Conservation (phyloP, 768 basidiomycete genomes). For the Lactifluus volemus region DNA sequence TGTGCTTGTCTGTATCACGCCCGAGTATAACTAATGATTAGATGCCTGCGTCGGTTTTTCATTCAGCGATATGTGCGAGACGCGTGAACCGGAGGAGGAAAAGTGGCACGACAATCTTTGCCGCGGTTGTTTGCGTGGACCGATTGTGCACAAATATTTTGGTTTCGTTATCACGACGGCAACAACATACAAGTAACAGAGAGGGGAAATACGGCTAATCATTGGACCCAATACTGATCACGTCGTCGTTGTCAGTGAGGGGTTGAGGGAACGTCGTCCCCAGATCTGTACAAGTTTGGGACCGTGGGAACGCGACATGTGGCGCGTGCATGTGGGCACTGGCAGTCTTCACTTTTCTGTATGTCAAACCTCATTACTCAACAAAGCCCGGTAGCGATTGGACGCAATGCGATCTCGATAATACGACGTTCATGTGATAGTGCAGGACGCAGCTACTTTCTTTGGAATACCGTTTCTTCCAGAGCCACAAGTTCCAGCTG, state of each 20-base stretch:
- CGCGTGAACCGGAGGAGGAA: background rate
- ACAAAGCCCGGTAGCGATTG: too few relatives aligned
- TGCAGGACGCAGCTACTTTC: too few relatives aligned
- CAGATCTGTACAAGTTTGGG: too few relatives aligned
- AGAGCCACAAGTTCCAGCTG: too few relatives aligned
- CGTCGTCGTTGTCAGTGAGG: slow-evolving; percentile 4
- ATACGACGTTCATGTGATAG: too few relatives aligned
- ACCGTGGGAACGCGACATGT: too few relatives aligned
- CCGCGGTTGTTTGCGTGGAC: background rate
- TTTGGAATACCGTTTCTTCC: too few relatives aligned
- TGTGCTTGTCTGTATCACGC: slow-evolving; percentile 10
- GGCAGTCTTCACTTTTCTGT: too few relatives aligned
- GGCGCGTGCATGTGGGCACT: too few relatives aligned
- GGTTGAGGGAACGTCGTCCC: background rate
- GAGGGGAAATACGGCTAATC: background rate
- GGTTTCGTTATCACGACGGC: background rate
- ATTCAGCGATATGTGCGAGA: background rate
- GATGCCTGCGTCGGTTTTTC: background rate
- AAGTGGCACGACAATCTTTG: background rate
- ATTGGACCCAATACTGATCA: slow-evolving; percentile 15
- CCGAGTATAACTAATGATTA: slow-evolving; percentile 11
- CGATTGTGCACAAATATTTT: background rate
- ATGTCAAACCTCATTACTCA: too few relatives aligned
- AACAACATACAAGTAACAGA: background rate
- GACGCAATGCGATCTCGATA: too few relatives aligned